Percentiles rank a stretch among this genome's conserved stretches.
These are phyloP conservation scores for Ulota crispa DNA, from an alignment of 225 moss, liverwort and hornwort genomes.

Conservation along the genomic window DNA sequence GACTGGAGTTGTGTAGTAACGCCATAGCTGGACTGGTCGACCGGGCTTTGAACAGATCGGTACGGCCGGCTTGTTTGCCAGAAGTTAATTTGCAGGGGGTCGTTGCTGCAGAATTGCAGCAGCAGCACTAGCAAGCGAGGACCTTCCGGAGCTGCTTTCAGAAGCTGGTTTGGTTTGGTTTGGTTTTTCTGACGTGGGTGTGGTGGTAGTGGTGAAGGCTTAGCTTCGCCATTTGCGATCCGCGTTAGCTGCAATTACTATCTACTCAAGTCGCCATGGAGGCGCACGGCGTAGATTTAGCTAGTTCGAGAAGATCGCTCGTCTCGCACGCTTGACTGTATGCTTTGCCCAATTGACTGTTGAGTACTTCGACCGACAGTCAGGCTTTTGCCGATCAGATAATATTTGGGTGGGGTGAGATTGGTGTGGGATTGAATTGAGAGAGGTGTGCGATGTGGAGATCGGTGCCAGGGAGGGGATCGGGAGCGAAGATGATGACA, in stretches of 20 bases:
- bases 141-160: constrained; percentile 25
- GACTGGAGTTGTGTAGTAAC: background rate
- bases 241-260: background rate
- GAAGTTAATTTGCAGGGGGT: background rate
- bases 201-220: background rate
- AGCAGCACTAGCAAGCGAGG: background rate
- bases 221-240: background rate
- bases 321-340: background rate
- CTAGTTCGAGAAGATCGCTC: too few species aligned
- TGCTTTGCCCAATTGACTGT: too few species aligned
- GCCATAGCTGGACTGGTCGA: background rate
- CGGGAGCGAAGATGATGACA: background rate
- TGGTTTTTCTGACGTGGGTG: background rate
- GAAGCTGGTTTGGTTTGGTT: background rate
- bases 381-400: too few species aligned
- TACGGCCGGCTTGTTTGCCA: too few species aligned
- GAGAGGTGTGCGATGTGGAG: constrained; percentile 24
- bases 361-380: too few species aligned
- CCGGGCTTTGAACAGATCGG: background rate
- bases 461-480: constrained; percentile 26
- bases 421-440: background rate
- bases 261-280: background rate
- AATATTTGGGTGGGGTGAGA: background rate
- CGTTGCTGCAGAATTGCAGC: background rate
- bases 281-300: too few species aligned